These are phyloP conservation scores for Salix dunnii DNA, from an alignment of 345 rosid genomes.

Conservation along the genomic window DNA sequence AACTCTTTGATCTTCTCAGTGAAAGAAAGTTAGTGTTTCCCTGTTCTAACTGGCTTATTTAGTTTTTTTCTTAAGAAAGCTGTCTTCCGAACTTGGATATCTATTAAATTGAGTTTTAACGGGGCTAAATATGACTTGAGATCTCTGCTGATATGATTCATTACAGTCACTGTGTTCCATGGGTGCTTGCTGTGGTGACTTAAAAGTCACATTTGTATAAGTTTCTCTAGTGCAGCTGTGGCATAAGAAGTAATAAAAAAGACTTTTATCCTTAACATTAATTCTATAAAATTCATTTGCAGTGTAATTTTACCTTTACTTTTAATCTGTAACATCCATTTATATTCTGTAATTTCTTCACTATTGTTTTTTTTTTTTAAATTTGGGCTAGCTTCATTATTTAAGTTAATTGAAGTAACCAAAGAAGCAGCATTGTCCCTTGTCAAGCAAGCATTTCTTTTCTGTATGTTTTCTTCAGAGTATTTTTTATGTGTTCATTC, in stretches of 20 bases:
- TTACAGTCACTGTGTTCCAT: background rate
- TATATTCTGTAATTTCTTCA: background rate
- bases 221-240: background rate
- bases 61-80: constrained; percentile 5
- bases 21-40: constrained; percentile 72
- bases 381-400: background rate
- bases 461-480: background rate
- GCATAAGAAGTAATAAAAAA: background rate
- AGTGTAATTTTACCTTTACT: background rate
- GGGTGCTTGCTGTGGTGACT: background rate
- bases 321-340: no score
- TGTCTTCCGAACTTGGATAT: background rate
- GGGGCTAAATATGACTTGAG: background rate
- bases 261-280: background rate
- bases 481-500: background rate
- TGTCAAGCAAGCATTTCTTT: background rate
- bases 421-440: background rate
- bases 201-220: background rate
- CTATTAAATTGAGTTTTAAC: background rate
- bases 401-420: background rate
- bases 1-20: constrained; percentile 82
- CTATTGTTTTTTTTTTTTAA: background rate
- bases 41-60: constrained; percentile 1
- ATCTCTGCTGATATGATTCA: constrained; percentile 1
- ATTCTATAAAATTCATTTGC: background rate